phyloP scores from a whole-genome alignment of 176 grass and related monocot genomes.

The Aegilops sharonensis region DNA sequence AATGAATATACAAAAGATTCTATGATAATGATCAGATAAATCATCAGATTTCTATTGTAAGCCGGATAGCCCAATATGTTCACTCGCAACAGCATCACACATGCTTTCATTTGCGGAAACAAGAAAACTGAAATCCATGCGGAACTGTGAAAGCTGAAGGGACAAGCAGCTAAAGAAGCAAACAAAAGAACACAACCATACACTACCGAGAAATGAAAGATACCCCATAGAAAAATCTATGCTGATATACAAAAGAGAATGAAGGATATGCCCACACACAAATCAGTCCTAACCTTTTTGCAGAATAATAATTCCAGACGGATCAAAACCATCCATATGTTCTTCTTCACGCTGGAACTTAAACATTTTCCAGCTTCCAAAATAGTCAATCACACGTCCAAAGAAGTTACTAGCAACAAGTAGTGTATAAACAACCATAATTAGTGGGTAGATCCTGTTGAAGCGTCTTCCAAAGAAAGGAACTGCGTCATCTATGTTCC shows the following conservation, averaged over 20 bases:
- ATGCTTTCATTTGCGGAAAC: not conserved
- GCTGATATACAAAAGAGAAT: not conserved
- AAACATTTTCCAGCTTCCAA: conserved; percentile 95
- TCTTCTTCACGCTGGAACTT: conserved; percentile 85
- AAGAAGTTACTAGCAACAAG: conserved; percentile 98
- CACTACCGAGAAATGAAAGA: not conserved
- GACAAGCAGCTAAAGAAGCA: not conserved
- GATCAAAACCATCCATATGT: conserved; percentile 84
- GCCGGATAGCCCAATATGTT: not conserved
- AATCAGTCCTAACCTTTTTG: conserved; percentile 71
- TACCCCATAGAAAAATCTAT: conserved; percentile 8
- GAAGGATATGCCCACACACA: not conserved
- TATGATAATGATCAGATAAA: not conserved
- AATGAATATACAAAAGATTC: conserved; percentile 18
- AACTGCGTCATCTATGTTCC: conserved; percentile 96
- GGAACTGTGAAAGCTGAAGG: not conserved
- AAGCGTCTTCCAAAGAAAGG: conserved; percentile 99
- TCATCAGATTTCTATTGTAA: conserved; percentile 22
- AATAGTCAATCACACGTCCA: conserved; percentile 84
- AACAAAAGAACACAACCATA: not conserved
- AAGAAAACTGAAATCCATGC: not conserved
- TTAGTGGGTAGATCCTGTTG: conserved; percentile 97
- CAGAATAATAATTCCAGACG: conserved; percentile 96
- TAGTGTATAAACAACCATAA: conserved; percentile 98
- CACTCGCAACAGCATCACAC: not conserved